Base-by-base conservation (phyloP, 2,329 filamentous ascomycete genomes). In the Alternaria solani region DNA sequence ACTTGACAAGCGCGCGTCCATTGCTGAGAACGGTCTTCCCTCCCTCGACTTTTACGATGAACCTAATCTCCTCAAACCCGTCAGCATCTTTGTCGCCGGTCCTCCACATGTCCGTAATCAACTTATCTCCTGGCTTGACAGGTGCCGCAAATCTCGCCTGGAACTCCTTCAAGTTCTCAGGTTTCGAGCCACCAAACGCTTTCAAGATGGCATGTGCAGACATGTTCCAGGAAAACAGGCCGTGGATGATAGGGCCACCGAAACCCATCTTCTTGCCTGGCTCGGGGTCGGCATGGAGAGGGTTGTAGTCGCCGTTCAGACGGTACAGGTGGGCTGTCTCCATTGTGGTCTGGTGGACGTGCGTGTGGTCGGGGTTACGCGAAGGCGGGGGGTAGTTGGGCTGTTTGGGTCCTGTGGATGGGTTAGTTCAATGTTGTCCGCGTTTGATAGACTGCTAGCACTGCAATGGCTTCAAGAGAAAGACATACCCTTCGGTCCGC, bases 291-390 rank as follows among this genome's bases (percentile, higher is more conserved):
- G 92, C 93, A 77, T 97, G 93, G 36, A 97, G 88, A 28, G 93
- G 94, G 82, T 97, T 97, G 81, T 97, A 97, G 82, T 97, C 94
- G 67, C 93, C 93, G 71, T 96, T 97, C 51, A 97, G 86, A 64
- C 92, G 87, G 64, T 75, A 73, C 38, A 73, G 65, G 49, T 78
- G 86, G 8, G 92, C 88, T 5, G 91, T 91, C 81, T 94, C 88
- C 54, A 82, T 75, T 26, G 83, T 91, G 5, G 91, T 93, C 79
- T 93, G 89, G 71, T 90, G 86, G 71, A 87, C 86, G 67, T 91
- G 86, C 6, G 88, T 85, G 43, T 83, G 86, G 79, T 96, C 92
- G 16, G 93, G 91, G 51, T 83, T 81, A 80, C 88, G 88, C 75
- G 89, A 82, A 7, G 93, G 93, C 6, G 92, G 90, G 7, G 91